Evolutionary conservation across 345 rosid genomes (phyloP).

Genomic region (Arabidopsis suecica): DNA sequence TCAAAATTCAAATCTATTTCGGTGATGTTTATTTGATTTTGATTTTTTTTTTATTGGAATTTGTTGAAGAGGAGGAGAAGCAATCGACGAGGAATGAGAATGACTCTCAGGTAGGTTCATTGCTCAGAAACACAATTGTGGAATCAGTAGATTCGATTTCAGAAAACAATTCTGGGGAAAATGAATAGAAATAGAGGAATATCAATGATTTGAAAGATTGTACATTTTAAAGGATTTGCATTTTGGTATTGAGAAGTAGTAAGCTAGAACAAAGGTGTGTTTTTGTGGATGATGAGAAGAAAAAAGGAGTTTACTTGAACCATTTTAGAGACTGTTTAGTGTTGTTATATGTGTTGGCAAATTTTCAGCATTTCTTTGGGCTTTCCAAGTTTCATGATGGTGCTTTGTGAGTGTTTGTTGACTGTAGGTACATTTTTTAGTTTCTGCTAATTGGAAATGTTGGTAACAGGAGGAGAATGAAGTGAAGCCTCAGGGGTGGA

Average conservation of each 20-base stretch:
- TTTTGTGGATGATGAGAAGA: neutral
- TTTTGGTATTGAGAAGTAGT: conserved; percentile 13
- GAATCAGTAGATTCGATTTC: neutral
- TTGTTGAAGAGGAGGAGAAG: conserved; percentile 60
- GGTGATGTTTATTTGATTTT: conserved; percentile 29
- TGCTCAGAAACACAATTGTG: neutral
- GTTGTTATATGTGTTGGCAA: neutral
- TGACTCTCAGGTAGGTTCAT: conserved; percentile 57
- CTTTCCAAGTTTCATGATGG: neutral
- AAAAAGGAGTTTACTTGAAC: conserved; percentile 8
- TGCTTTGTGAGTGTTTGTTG: conserved; percentile 16
- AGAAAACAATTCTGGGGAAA: neutral
- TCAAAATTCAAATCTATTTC: conserved; percentile 10
- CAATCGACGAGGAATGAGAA: conserved; percentile 48
- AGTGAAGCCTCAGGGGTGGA: conserved; percentile 71
- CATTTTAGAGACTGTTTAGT: conserved; percentile 4
- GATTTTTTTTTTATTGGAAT: neutral
- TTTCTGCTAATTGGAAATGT: conserved; percentile 26
- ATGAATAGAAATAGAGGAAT: neutral
- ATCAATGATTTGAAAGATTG: conserved; percentile 7
- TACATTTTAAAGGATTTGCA: conserved; percentile 8
- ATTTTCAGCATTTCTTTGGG: neutral
- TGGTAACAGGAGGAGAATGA: conserved; percentile 57
- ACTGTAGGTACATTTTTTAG: neutral
- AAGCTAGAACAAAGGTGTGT: conserved; percentile 20